Conservation (phyloP, 768 basidiomycete species). For the Panellus pusillus region DNA sequence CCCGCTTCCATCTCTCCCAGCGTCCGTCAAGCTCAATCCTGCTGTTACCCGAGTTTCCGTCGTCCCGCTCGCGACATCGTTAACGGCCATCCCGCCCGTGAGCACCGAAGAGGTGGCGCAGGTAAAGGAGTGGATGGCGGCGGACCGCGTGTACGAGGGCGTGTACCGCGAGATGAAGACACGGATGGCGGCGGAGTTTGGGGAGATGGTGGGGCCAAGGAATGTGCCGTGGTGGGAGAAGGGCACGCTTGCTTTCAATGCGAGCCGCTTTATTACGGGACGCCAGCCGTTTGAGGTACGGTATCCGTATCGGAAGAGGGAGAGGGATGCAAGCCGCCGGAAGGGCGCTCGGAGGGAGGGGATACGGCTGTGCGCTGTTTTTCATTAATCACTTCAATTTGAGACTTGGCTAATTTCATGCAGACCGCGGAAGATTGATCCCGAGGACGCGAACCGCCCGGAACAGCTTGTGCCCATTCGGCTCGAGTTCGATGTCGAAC, state of each 20-base stretch:
- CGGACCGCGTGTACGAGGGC: slow-evolving; percentile 59
- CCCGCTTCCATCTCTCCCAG: slow-evolving; percentile 44
- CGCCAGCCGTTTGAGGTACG: slow-evolving; percentile 54
- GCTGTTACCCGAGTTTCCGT: slow-evolving; percentile 60
- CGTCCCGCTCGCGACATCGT: slow-evolving; percentile 58
- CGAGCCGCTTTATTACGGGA: slow-evolving; percentile 41
- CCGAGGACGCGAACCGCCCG: slow-evolving; percentile 56
- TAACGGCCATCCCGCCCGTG: slow-evolving; percentile 55
- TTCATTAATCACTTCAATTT: slow-evolving; percentile 5
- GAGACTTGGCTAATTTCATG: not conserved
- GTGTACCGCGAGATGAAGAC: slow-evolving; percentile 49
- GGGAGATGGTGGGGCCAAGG: slow-evolving; percentile 42
- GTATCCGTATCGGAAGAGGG: slow-evolving; percentile 41
- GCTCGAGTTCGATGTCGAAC: slow-evolving; percentile 95
- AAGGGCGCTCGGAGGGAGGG: slow-evolving; percentile 66
- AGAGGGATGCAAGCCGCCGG: slow-evolving; percentile 39
- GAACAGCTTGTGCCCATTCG: slow-evolving; percentile 93
- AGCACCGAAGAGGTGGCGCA: slow-evolving; percentile 47
- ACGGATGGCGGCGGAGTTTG: slow-evolving; percentile 52
- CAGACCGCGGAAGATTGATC: slow-evolving; percentile 57
- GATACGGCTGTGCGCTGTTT: slow-evolving; percentile 67
- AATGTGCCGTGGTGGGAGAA: slow-evolving; percentile 64
- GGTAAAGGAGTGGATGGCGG: slow-evolving; percentile 63
- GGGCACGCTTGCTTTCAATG: slow-evolving; percentile 38
- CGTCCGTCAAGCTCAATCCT: slow-evolving; percentile 50